Conservation (phyloP, 306 rosid genomes). For the Quercus cerris region DNA sequence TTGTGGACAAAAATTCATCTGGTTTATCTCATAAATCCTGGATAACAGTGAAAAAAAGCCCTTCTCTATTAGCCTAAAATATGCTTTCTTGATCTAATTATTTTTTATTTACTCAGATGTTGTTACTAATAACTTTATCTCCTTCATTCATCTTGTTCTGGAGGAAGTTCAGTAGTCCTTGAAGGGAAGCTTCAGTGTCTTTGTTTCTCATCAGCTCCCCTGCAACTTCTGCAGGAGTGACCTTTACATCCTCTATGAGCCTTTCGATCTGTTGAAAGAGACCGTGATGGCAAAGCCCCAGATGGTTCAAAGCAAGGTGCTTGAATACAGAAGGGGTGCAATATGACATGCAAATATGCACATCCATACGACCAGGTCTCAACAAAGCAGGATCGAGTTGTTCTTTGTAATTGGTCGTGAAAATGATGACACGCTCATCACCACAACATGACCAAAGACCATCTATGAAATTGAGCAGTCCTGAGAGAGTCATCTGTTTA, state of each 20-base stretch:
- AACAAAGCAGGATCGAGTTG: slow-evolving; percentile 32
- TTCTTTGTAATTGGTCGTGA: slow-evolving; percentile 23
- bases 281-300: background rate
- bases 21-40: no score
- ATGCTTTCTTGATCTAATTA: no score
- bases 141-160: background rate
- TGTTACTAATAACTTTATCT: no score
- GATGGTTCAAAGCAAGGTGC: slow-evolving; percentile 25
- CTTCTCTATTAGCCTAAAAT: no score
- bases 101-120: no score
- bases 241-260: slow-evolving; percentile 23
- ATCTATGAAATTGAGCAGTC: slow-evolving; percentile 29
- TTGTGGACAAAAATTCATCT: no score
- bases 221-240: slow-evolving; percentile 36
- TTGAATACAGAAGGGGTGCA: slow-evolving; percentile 23
- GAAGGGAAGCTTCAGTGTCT: slow-evolving; percentile 11
- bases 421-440: slow-evolving; percentile 28
- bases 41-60: no score
- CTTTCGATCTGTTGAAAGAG: slow-evolving; percentile 23
- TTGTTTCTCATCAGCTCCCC: slow-evolving; percentile 33
- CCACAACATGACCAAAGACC: slow-evolving; percentile 29
- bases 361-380: slow-evolving; percentile 43
- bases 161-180: slow-evolving; percentile 19
- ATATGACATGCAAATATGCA: slow-evolving; percentile 37
- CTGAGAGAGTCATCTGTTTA: slow-evolving; percentile 23